Base-by-base conservation (phyloP, 2,329 filamentous ascomycete genomes). In the Microdochium bolleyi region DNA sequence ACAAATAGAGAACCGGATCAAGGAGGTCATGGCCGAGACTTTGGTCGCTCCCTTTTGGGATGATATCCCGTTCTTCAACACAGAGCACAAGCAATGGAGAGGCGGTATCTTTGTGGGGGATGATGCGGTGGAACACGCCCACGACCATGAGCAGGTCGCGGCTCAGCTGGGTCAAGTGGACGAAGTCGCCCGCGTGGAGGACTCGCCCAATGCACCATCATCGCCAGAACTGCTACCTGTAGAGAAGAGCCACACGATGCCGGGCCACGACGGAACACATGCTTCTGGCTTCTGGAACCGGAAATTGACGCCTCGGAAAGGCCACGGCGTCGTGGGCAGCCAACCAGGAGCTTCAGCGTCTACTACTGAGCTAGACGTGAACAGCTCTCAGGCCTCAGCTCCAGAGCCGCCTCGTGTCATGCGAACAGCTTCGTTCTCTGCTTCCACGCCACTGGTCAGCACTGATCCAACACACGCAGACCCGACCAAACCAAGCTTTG, bases 1-100 rank as follows among this genome's bases (percentile, higher is more conserved):
- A 50, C 89, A 95, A 56, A 97, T 99, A 54, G 94, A 99, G 69
- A 95, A 88, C 63, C 82, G 91, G 50, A 96, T 99, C 66, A 88
- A 95, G 63, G 92, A 96, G 68, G 91, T 96, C 9, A 79, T 99
- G 55, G 89, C 88, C 10, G 94, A 99, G 70, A 96, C 91, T 1
- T 69, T 97, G 21, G 94, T 99, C 2, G 76, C 87, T 53, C 94
- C 94, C 0, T 95, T 95, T 64, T 99, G 94, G 92, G 94, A 99
- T 58, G 94, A 99, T 65, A 80, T 90, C 24, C 91, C 94, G 0
- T 97, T 99, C 68, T 87, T 90, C 64, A 83, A 88, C 60, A 97
- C 91, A 0, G 78, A 85, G 53, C 75, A 82, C 53, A 90, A 96
- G 66, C 72, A 75, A 21, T 91, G 89, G 77, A 81, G 94, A 60